These are phyloP conservation scores for Penicillium verhagenii DNA, from an alignment of 495 filamentous ascomycete genomes.

Conservation along the genomic window DNA sequence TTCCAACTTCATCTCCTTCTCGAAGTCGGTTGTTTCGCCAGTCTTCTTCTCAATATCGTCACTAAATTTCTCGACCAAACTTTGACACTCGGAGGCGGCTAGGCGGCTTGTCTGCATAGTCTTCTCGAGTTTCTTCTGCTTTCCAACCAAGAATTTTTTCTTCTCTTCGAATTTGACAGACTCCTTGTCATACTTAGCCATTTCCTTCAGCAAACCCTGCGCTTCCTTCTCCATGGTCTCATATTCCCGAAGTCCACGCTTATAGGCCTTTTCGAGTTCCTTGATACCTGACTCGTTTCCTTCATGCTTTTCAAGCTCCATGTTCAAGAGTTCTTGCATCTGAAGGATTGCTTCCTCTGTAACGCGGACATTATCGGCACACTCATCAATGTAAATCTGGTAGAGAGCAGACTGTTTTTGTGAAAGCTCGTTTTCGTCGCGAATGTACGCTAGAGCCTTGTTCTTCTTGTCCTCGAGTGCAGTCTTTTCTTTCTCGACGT, in stretches of 20 bases:
- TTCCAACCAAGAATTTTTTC: constrained; percentile 83
- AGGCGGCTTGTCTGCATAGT: constrained; percentile 67
- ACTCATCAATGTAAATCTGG: constrained; percentile 85
- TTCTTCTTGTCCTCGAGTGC: constrained; percentile 93
- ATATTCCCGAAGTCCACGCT: constrained; percentile 74
- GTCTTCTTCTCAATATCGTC: constrained; percentile 75
- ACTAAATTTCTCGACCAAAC: constrained; percentile 71
- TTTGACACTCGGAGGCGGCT: constrained; percentile 69
- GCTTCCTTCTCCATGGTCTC: constrained; percentile 79
- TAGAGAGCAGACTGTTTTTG: constrained; percentile 87
- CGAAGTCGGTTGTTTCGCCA: constrained; percentile 67
- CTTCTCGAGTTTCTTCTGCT: constrained; percentile 95
- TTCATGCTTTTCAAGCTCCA: constrained; percentile 86
- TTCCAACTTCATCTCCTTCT: constrained; percentile 70
- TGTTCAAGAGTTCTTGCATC: constrained; percentile 83
- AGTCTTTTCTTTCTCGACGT: constrained; percentile 96
- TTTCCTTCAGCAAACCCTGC: constrained; percentile 79
- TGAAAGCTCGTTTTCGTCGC: constrained; percentile 88
- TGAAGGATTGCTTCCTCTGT: constrained; percentile 87
- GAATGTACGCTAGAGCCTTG: constrained; percentile 83
- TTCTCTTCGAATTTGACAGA: constrained; percentile 97
- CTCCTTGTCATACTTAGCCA: constrained; percentile 91
- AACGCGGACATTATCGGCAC: constrained; percentile 81
- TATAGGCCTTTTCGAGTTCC: constrained; percentile 80
- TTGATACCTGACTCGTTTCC: constrained; percentile 92